Conservation (phyloP, 1,284 basidiomycete species). For the Megacollybia platyphylla region DNA sequence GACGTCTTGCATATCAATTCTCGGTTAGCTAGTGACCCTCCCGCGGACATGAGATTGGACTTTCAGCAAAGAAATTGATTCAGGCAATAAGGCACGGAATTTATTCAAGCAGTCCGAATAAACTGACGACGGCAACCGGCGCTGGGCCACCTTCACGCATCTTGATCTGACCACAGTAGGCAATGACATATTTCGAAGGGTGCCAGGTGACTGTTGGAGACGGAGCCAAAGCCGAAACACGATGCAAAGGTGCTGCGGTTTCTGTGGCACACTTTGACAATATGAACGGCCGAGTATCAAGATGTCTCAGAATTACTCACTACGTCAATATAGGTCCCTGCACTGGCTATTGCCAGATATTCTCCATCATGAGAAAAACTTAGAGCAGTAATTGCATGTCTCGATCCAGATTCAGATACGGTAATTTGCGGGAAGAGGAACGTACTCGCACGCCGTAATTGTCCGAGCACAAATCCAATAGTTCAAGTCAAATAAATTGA, state of each 20-base stretch:
- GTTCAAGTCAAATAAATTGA: slow-evolving; percentile 64
- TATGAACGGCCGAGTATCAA: slow-evolving; percentile 1
- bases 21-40: neutral
- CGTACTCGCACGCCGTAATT: slow-evolving; percentile 68
- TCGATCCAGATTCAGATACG: slow-evolving; percentile 15
- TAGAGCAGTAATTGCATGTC: slow-evolving; percentile 59
- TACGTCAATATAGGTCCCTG: slow-evolving; percentile 65
- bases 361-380: slow-evolving; percentile 75
- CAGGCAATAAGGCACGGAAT: neutral
- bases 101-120: slow-evolving; percentile 36
- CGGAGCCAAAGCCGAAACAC: slow-evolving; percentile 50
- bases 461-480: slow-evolving; percentile 70
- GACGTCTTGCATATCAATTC: neutral
- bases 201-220: slow-evolving; percentile 68
- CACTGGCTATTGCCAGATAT: slow-evolving; percentile 61
- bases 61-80: neutral
- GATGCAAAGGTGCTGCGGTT: slow-evolving; percentile 55
- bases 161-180: slow-evolving; percentile 66
- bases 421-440: slow-evolving; percentile 8
- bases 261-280: slow-evolving; percentile 54
- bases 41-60: neutral
- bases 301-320: slow-evolving; percentile 22
- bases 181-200: slow-evolving; percentile 63
- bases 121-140: slow-evolving; percentile 50
- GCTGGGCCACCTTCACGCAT: slow-evolving; percentile 45